Conservation (phyloP, 345 rosid genomes). For the Hypericum perforatum region DNA sequence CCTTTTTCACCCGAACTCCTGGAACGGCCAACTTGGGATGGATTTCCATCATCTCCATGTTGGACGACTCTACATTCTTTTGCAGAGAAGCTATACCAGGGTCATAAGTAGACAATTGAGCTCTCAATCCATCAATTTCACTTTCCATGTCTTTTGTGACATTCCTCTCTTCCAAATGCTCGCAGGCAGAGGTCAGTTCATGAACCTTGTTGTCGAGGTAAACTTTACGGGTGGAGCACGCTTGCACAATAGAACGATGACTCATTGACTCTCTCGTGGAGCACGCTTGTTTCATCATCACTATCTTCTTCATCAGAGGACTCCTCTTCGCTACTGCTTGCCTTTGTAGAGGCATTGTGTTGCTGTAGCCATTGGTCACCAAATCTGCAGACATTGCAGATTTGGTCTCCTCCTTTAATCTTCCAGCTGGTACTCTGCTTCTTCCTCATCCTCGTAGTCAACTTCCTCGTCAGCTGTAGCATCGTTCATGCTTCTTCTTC, state of each 20-base stretch:
- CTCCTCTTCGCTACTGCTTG: no score
- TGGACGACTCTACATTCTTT: conserved; percentile 18
- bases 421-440: no score
- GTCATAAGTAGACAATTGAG: conserved; percentile 24
- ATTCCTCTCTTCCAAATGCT: conserved; percentile 16
- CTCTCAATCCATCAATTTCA: conserved; percentile 18
- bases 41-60: conserved; percentile 23
- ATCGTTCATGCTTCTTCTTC: no score
- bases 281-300: no score
- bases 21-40: conserved; percentile 8
- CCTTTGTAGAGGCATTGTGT: no score
- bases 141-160: conserved; percentile 20
- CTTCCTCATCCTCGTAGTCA: no score
- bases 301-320: no score
- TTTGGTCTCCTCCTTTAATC: no score
- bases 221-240: conserved; percentile 55
- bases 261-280: conserved; percentile 68
- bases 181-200: no score
- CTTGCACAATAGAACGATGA: conserved; percentile 80
- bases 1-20: conserved; percentile 22
- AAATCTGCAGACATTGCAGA: no score
- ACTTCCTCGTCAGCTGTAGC: no score
- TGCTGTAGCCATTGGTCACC: no score
- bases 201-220: conserved; percentile 38
- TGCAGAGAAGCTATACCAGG: conserved; percentile 15